Evolutionary conservation across 2,329 filamentous ascomycete species (phyloP).

Genomic region (Tolypocladium ovalisporum): DNA sequence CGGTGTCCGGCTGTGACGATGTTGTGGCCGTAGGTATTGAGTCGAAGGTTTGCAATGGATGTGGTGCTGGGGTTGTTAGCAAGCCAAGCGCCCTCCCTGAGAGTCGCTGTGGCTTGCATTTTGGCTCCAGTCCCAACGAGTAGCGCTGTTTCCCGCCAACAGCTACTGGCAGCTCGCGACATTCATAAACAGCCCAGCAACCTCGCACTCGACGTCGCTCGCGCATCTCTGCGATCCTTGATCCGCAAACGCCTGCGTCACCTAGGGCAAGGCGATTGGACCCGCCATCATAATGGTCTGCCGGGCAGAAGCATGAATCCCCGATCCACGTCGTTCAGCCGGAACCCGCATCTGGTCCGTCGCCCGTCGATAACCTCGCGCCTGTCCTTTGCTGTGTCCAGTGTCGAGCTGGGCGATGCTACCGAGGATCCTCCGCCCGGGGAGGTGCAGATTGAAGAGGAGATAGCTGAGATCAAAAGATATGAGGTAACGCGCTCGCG

Average conservation of each 20-base stretch:
- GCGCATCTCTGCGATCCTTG: not conserved
- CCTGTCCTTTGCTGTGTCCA: slow-evolving; percentile 57
- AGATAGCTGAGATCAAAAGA: slow-evolving; percentile 94
- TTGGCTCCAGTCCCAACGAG: not conserved
- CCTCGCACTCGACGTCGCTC: not conserved
- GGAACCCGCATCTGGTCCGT: slow-evolving; percentile 25
- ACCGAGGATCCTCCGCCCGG: slow-evolving; percentile 37
- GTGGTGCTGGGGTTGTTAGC: not conserved
- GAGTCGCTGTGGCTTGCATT: not conserved
- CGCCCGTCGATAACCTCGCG: slow-evolving; percentile 52
- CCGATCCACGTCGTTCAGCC: slow-evolving; percentile 39
- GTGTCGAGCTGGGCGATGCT: slow-evolving; percentile 50
- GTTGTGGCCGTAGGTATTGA: too few relatives aligned
- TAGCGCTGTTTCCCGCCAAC: not conserved
- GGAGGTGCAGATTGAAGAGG: slow-evolving; percentile 72
- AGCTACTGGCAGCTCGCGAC: not conserved
- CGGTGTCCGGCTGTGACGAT: not conserved
- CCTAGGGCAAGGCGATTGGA: slow-evolving; percentile 1
- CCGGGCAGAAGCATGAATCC: slow-evolving; percentile 33
- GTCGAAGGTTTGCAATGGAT: not conserved
- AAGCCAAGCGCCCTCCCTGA: too few relatives aligned
- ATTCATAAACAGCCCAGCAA: not conserved
- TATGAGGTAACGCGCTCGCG: slow-evolving; percentile 54
- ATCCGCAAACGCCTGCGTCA: not conserved
- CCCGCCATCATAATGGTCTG: slow-evolving; percentile 25